Evolutionary conservation across 306 rosid species (phyloP).

Genomic region (Trifolium pratense): DNA sequence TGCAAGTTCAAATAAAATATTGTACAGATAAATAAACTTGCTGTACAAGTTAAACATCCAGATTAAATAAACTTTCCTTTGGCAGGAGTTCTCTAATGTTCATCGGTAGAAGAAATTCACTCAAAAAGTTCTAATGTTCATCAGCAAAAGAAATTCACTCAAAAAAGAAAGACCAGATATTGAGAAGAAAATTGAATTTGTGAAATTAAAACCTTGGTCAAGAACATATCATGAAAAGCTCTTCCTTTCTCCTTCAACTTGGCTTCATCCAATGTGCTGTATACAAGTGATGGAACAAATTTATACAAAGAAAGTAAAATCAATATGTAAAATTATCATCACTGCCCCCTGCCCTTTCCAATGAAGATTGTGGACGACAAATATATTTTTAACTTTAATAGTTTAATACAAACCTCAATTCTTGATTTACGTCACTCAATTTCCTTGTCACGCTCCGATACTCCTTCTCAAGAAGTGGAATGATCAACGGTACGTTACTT

Average conservation of each 20-base stretch:
- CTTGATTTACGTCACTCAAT: constrained; percentile 77
- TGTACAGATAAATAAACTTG: constrained; percentile 32
- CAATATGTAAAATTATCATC: neutral
- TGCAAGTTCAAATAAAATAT: constrained; percentile 31
- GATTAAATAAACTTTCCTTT: constrained; percentile 21
- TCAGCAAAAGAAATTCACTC: constrained; percentile 29
- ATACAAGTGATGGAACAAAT: constrained; percentile 25
- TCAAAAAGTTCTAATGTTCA: no score
- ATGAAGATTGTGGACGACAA: constrained; percentile 6
- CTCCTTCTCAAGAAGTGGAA: constrained; percentile 99
- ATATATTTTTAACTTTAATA: constrained; percentile 16
- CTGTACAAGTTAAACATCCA: constrained; percentile 24
- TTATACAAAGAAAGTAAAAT: constrained; percentile 23
- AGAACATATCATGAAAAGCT: constrained; percentile 85
- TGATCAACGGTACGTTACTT: constrained; percentile 82
- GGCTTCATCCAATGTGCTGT: constrained; percentile 88
- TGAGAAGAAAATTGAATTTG: constrained; percentile 33
- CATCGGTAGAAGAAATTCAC: no score
- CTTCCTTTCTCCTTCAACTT: constrained; percentile 97
- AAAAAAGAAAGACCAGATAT: constrained; percentile 29
- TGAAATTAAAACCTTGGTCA: constrained; percentile 78
- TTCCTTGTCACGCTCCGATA: constrained; percentile 71
- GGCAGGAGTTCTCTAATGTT: constrained; percentile 22
- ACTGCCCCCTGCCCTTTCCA: neutral
- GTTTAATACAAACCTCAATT: constrained; percentile 69